phyloP scores from a whole-genome alignment of 495 filamentous ascomycete genomes.

The Staphylotrichum tortipilum region DNA sequence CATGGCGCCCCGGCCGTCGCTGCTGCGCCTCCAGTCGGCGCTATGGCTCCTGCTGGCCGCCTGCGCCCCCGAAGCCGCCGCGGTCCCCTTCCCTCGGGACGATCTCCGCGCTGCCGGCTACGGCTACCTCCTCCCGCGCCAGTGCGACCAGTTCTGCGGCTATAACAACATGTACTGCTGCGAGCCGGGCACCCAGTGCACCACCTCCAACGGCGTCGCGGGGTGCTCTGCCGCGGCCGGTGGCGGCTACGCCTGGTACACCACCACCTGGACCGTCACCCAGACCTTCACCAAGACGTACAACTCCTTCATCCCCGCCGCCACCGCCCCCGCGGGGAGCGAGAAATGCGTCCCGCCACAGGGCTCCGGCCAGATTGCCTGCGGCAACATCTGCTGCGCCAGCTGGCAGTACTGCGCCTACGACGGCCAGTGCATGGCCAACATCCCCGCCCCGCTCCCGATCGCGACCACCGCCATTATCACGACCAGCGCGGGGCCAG shows the following conservation, averaged over 20 bases:
- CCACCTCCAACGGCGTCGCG: slow-evolving; percentile 46
- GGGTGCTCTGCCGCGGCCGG: slow-evolving; percentile 25
- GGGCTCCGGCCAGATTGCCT: slow-evolving; percentile 53
- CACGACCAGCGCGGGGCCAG: slow-evolving; percentile 24
- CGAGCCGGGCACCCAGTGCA: slow-evolving; percentile 48
- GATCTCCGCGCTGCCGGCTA: slow-evolving; percentile 29
- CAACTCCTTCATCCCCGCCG: slow-evolving; percentile 34
- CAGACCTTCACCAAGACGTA: slow-evolving; percentile 59
- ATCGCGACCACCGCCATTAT: slow-evolving; percentile 32
- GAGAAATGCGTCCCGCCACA: slow-evolving; percentile 45
- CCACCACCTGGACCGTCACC: slow-evolving; percentile 66
- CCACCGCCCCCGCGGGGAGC: slow-evolving; percentile 32
- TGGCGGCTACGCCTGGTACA: slow-evolving; percentile 50
- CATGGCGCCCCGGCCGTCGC: not conserved
- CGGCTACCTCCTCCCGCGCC: slow-evolving; percentile 33
- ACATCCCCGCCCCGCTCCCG: slow-evolving; percentile 6
- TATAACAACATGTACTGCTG: slow-evolving; percentile 63
- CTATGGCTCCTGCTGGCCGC: slow-evolving; percentile 21
- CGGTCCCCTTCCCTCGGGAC: slow-evolving; percentile 34
- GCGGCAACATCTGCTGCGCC: slow-evolving; percentile 68
- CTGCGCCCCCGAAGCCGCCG: slow-evolving; percentile 25
- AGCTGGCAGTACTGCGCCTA: slow-evolving; percentile 57
- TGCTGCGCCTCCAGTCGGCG: slow-evolving; percentile 14
- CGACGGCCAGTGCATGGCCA: slow-evolving; percentile 37
- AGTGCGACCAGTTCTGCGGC: slow-evolving; percentile 62